phyloP scores from a whole-genome alignment of 805 yeast genomes.

The Pichia ethanolica region DNA sequence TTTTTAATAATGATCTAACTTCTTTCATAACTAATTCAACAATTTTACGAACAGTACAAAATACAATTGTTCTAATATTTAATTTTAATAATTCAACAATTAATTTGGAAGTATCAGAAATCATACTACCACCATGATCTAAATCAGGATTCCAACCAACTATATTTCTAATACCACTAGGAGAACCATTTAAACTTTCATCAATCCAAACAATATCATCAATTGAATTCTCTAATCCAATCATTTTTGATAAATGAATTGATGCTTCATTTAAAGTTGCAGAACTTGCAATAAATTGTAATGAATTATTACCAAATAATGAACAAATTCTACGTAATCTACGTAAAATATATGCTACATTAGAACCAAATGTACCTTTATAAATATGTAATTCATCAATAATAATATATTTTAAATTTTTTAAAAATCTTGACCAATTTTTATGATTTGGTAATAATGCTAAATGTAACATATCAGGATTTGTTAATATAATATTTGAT shows the following conservation, averaged over 20 bases:
- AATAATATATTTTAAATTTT: slow-evolving; percentile 62
- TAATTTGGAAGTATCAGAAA: slow-evolving; percentile 69
- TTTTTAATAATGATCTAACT: slow-evolving; percentile 48
- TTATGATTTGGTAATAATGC: slow-evolving; percentile 74
- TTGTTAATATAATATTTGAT: slow-evolving; percentile 82
- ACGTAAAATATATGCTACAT: slow-evolving; percentile 80
- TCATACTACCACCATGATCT: slow-evolving; percentile 54
- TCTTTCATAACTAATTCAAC: slow-evolving; percentile 88
- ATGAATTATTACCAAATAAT: slow-evolving; percentile 40
- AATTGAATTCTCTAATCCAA: slow-evolving; percentile 44
- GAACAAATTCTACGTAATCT: slow-evolving; percentile 62
- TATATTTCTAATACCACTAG: slow-evolving; percentile 67
- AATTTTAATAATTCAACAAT: slow-evolving; percentile 56
- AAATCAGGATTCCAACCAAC: slow-evolving; percentile 83
- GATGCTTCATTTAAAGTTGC: slow-evolving; percentile 81
- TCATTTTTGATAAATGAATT: slow-evolving; percentile 62
- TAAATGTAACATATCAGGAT: slow-evolving; percentile 90
- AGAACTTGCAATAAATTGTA: slow-evolving; percentile 81
- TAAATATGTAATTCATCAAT: slow-evolving; percentile 86
- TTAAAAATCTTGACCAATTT: slow-evolving; percentile 64
- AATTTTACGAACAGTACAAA: slow-evolving; percentile 77
- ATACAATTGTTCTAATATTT: slow-evolving; percentile 76
- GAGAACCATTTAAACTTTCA: slow-evolving; percentile 70
- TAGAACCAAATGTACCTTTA: slow-evolving; percentile 86
- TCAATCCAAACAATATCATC: slow-evolving; percentile 48